Base-by-base conservation (phyloP, 306 rosid genomes). In the Oemleria cerasiformis region DNA sequence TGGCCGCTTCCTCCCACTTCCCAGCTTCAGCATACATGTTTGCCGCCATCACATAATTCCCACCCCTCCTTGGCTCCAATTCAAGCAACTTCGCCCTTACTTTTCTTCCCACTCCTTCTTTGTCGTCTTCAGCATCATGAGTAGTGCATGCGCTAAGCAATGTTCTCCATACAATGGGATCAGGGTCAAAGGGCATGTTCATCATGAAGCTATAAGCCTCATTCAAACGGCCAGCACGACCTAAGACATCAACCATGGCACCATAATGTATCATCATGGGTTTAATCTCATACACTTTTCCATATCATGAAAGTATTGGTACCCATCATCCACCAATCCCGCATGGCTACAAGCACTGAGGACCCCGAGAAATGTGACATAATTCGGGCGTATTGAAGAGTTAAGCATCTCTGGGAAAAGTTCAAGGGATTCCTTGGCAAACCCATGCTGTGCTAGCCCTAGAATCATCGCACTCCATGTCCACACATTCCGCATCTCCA, bases 391-490 rank as follows among this genome's bases (percentile, higher is more conserved):
- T 54, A 86, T n/a, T 11, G 78, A 69, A n/a, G 80, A 74, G 47
- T 75, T 66, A 77, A 50, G 66, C 86, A 94, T 85, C 68, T 57
- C 67, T 0, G 64, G 47, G 78, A 91, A 94, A 53, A 89, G 80
- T 30, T 63, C 78, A 55, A 94, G 89, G 2, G 96, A 95, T 75
- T 91, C 95, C 63, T 81, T 71, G 14, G 90, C 91, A 79, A 79
- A 87, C 38, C 97, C 97, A 73, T 94, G 97, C 69, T 87, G 97
- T 1, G 98, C 97, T 68, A 88, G 78, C 60, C 97, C 99, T 62
- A 84, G 67, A 59, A 91, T 89, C 97, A 94, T 94, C 21, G 95
- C 96, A 82, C 90, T 94, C 96, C 97, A 91, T 15, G 99, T 89
- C 96, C 96, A 91, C 67, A 91, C 99, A 79, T 88, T 89, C 82